Percentiles rank a stretch among this genome's conserved stretches.
Conservation (phyloP, 208 protist species). For the Blastocrithidia nonstop region DNA sequence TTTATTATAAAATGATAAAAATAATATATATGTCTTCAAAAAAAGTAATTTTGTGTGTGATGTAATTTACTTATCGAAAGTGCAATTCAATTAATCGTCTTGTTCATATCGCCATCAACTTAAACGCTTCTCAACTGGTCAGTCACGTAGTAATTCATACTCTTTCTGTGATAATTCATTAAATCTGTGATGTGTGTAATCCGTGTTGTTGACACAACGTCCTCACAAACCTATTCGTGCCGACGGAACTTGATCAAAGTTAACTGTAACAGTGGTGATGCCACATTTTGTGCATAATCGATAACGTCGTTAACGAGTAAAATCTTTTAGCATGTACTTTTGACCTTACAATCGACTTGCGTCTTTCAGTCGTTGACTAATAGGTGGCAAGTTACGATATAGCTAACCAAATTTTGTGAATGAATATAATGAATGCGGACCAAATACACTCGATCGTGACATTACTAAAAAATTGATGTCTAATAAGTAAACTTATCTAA, state of each 20-base stretch:
- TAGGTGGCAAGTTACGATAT: conserved; percentile 17
- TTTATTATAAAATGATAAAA: too few species aligned
- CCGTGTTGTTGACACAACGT: conserved; percentile 52
- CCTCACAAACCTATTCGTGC: conserved; percentile 76
- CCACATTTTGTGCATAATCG: conserved; percentile 69
- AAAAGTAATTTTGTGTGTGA: too few species aligned
- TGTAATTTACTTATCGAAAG: too few species aligned
- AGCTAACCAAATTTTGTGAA: conserved; percentile 76
- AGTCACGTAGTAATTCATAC: conserved; percentile 58
- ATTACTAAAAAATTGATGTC: conserved; percentile 11
- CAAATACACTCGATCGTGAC: conserved; percentile 69
- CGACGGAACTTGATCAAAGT: conserved; percentile 69
- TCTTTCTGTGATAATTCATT: conserved; percentile 50
- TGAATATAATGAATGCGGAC: conserved; percentile 62
- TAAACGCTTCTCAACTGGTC: conserved; percentile 49
- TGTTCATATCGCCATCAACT: conserved; percentile 72
- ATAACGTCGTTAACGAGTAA: conserved; percentile 54
- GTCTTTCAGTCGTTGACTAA: conserved; percentile 67
- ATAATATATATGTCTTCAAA: too few species aligned
- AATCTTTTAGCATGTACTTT: conserved; percentile 57
- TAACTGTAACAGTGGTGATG: conserved; percentile 75
- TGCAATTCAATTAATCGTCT: too few species aligned
- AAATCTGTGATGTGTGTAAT: conserved; percentile 80
- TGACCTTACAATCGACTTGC: conserved; percentile 70
- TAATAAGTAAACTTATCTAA: not conserved